phyloP scores from a whole-genome alignment of 2,329 filamentous ascomycete genomes.

The Samsoniella hepiali region DNA sequence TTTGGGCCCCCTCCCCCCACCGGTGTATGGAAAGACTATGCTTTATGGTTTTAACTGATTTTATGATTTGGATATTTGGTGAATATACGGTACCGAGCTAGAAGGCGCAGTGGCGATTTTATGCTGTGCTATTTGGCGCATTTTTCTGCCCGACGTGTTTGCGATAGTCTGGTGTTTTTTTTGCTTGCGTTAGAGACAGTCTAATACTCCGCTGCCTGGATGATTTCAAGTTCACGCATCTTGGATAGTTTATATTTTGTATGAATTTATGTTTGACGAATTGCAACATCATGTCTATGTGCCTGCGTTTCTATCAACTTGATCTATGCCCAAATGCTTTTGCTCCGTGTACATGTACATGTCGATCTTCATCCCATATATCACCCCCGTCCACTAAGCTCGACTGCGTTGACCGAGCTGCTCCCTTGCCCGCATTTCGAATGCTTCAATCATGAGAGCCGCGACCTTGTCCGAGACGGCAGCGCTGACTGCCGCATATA shows the following conservation, averaged over 20 bases:
- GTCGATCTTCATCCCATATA: too few relatives aligned
- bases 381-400: background rate
- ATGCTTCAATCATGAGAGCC: slow-evolving; percentile 85
- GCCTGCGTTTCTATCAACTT: background rate
- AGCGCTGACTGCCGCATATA: slow-evolving; percentile 78
- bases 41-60: background rate
- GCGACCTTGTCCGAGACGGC: slow-evolving; percentile 82
- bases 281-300: background rate
- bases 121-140: background rate
- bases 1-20: background rate
- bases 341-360: background rate
- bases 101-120: slow-evolving; percentile 14
- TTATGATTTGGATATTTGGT: background rate
- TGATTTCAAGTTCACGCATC: background rate
- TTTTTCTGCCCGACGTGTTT: background rate
- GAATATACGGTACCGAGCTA: slow-evolving; percentile 11
- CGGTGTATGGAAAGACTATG: slow-evolving; percentile 3
- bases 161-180: slow-evolving; percentile 16
- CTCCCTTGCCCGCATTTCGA: slow-evolving; percentile 73
- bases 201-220: slow-evolving; percentile 1
- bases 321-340: background rate
- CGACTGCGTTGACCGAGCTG: slow-evolving; percentile 11
- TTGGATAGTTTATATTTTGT: slow-evolving; percentile 6
- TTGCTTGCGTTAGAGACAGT: slow-evolving; percentile 18
- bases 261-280: slow-evolving; percentile 8